Base-by-base conservation (phyloP, 164 flowering plant species). In the Pachysandra terminalis region DNA sequence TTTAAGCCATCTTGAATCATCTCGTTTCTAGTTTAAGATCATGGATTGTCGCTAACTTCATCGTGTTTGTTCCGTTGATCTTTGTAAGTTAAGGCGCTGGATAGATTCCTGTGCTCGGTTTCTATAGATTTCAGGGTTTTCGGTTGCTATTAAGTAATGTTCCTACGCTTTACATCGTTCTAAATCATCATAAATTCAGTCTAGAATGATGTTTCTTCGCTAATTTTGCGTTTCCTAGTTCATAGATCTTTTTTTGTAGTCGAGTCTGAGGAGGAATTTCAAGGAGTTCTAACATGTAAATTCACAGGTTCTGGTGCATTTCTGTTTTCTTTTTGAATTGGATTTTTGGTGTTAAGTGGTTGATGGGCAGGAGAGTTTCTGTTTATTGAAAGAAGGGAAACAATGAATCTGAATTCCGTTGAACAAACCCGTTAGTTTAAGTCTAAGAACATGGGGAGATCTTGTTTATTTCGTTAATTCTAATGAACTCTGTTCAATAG, bases 41-140 rank as follows among this genome's bases (percentile, higher is more conserved):
- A 82, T 82, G 87, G 82, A 75, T 74, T 75, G 64, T 77, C 87
- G 84, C 69, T 86, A 82, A 77, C 70, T 60, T 68, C 37, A n/a
- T 53, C 32, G 59, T 40, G 17, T 56, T 25, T 7, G 48, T 26
- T 64, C 27, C 45, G 22, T 59, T 35, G n/a, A 32, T 51, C 25
- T 41, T 62, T 62, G 52, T 24, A 3, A n/a, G 14, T 56, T n/a
- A 14, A 37, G 65, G 37, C 32, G 9, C 65, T 35, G 49, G 32
- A 48, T 49, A 27, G 32, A 21, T n/a, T 26, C 65, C n/a, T 61
- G n/a, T 35, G 48, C 59, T 17, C 45, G 27, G 25, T 40, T n/a
- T 51, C 45, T 57, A 62, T 57, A 41, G 62, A 60, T 66, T 69
- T 68, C 27, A 15, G 35, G n/a, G 49, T 51, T 66, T 56, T 74